Evolutionary conservation across 2,329 filamentous ascomycete genomes (phyloP).

Genomic region (Penicillium sp.): DNA sequence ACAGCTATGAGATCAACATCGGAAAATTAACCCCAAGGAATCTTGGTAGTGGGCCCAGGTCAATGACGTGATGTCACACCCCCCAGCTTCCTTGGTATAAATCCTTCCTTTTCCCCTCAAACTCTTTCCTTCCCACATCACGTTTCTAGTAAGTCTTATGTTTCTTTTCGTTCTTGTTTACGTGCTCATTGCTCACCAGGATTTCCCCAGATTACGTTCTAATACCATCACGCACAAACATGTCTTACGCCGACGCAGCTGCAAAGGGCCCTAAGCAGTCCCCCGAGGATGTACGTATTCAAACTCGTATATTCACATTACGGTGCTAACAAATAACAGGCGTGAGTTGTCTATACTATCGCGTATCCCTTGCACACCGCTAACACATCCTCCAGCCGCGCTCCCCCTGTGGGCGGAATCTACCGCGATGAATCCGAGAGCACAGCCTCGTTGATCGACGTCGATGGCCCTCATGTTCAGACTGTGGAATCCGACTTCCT

Average conservation of each 20-base stretch:
- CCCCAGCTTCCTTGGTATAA: constrained; percentile 20
- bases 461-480: constrained; percentile 40
- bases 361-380: not conserved
- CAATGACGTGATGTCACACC: constrained; percentile 30
- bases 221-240: constrained; percentile 15
- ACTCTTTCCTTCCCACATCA: not conserved
- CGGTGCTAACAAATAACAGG: constrained; percentile 22
- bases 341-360: constrained; percentile 26
- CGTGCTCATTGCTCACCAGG: not conserved
- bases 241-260: constrained; percentile 45
- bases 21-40: constrained; percentile 1
- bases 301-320: not conserved
- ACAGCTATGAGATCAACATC: not conserved
- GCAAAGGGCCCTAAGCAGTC: constrained; percentile 41
- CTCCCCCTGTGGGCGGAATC: constrained; percentile 33
- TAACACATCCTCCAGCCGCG: constrained; percentile 30
- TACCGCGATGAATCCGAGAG: constrained; percentile 35
- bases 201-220: not conserved
- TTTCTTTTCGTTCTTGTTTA: not conserved
- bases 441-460: constrained; percentile 39
- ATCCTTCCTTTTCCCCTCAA: constrained; percentile 11
- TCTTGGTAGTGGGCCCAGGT: constrained; percentile 14
- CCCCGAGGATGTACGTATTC: constrained; percentile 39
- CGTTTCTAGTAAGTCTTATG: constrained; percentile 3
- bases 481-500: constrained; percentile 37